Conservation (phyloP, 2,329 filamentous ascomycete species). For the Pseudocercospora macadamiae region DNA sequence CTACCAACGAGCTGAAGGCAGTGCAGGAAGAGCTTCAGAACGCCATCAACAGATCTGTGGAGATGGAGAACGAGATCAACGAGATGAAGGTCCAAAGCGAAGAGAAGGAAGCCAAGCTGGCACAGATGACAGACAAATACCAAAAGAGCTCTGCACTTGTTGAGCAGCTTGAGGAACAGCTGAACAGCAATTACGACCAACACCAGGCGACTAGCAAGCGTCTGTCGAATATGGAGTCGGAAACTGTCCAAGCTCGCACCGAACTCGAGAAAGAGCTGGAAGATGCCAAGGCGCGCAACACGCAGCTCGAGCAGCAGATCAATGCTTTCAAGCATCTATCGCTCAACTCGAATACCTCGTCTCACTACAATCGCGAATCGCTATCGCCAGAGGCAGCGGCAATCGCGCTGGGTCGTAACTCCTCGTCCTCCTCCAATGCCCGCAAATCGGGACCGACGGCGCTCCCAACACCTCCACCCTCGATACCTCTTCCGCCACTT, state of each 20-base stretch:
- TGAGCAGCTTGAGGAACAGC: slow-evolving; percentile 94
- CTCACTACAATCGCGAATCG: slow-evolving; percentile 47
- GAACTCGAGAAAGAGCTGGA: slow-evolving; percentile 67
- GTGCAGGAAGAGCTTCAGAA: slow-evolving; percentile 48
- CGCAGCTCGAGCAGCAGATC: slow-evolving; percentile 70
- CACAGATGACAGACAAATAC: slow-evolving; percentile 66
- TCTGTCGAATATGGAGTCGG: slow-evolving; percentile 67
- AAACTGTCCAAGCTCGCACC: slow-evolving; percentile 48
- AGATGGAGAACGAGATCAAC: slow-evolving; percentile 48
- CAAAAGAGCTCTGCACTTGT: slow-evolving; percentile 90
- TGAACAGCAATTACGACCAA: slow-evolving; percentile 93
- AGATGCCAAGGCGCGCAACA: slow-evolving; percentile 75
- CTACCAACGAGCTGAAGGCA: slow-evolving; percentile 46
- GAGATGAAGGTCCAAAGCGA: slow-evolving; percentile 55
- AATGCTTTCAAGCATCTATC: slow-evolving; percentile 37
- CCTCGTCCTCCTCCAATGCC: slow-evolving; percentile 68
- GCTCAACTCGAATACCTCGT: slow-evolving; percentile 34
- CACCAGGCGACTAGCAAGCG: slow-evolving; percentile 84
- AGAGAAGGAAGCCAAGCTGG: slow-evolving; percentile 60
- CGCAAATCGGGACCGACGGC: slow-evolving; percentile 87
- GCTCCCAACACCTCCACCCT: slow-evolving; percentile 89
- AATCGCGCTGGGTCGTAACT: slow-evolving; percentile 55
- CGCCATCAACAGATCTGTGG: slow-evolving; percentile 42
- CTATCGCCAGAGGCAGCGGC: slow-evolving; percentile 48
- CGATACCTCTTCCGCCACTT: slow-evolving; percentile 91